Conservation (phyloP, 2,329 filamentous ascomycete genomes). For the Macrophomina tecta region DNA sequence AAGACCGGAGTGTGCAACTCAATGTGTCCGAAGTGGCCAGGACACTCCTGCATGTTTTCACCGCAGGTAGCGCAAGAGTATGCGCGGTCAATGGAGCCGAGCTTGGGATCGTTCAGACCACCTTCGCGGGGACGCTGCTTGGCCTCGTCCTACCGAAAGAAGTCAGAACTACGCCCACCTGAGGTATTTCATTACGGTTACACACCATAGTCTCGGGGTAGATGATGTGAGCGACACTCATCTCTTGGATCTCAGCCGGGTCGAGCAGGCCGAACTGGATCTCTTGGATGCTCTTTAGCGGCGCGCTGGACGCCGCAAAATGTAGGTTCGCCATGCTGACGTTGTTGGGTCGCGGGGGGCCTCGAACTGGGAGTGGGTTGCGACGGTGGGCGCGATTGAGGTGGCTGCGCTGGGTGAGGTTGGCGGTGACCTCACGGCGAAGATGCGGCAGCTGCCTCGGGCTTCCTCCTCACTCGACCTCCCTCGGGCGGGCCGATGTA, state of each 20-base stretch:
- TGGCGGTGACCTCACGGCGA: constrained; percentile 22
- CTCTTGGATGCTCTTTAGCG: constrained; percentile 96
- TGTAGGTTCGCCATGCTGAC: constrained; percentile 79
- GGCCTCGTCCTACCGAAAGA: constrained; percentile 72
- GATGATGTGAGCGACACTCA: constrained; percentile 95
- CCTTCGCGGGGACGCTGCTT: constrained; percentile 87
- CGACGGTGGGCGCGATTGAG: constrained; percentile 8
- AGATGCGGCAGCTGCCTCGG: constrained; percentile 14
- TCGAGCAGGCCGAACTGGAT: constrained; percentile 98
- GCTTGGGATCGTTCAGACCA: constrained; percentile 92
- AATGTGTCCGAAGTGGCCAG: constrained; percentile 98
- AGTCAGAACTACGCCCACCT: constrained; percentile 22
- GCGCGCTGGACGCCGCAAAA: constrained; percentile 91
- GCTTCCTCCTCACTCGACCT: constrained; percentile 20
- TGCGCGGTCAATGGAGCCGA: constrained; percentile 94
- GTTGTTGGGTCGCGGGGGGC: background rate
- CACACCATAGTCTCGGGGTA: constrained; percentile 95
- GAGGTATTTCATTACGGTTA: constrained; percentile 27
- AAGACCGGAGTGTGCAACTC: constrained; percentile 96
- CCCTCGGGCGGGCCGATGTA: background rate
- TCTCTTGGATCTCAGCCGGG: constrained; percentile 97
- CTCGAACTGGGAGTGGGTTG: background rate
- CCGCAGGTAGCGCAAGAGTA: constrained; percentile 97
- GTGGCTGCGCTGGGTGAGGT: constrained; percentile 16
- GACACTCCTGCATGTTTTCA: constrained; percentile 93